These are phyloP conservation scores for Lotmaria passim DNA, from an alignment of 208 protist species.

Conservation along the genomic window DNA sequence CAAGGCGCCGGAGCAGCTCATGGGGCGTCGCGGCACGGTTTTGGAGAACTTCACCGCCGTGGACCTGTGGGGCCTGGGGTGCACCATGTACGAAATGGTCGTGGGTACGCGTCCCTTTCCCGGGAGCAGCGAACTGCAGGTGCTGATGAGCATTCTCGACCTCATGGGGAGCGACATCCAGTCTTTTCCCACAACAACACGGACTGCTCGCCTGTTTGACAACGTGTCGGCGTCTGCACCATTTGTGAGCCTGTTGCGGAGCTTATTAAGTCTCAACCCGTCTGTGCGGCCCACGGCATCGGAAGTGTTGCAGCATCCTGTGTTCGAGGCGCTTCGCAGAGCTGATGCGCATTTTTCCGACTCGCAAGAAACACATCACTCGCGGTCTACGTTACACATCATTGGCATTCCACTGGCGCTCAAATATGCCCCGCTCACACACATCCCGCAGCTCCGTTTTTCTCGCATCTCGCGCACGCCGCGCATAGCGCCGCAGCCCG, in stretches of 20 bases:
- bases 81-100: slow-evolving; percentile 73
- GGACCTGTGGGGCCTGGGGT: slow-evolving; percentile 84
- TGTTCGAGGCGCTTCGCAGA: slow-evolving; percentile 44
- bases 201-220: slow-evolving; percentile 47
- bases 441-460: slow-evolving; percentile 29
- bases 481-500: background rate
- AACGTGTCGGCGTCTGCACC: slow-evolving; percentile 34
- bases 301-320: slow-evolving; percentile 60
- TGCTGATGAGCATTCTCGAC: slow-evolving; percentile 66
- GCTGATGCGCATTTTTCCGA: background rate
- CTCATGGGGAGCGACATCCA: slow-evolving; percentile 61
- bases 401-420: slow-evolving; percentile 31
- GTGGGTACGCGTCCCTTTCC: slow-evolving; percentile 59
- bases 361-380: background rate
- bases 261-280: slow-evolving; percentile 70
- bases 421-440: slow-evolving; percentile 22
- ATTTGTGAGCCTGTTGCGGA: slow-evolving; percentile 54
- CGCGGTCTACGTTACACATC: background rate
- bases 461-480: slow-evolving; percentile 13
- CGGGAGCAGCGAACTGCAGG: slow-evolving; percentile 65
- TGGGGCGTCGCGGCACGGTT: slow-evolving; percentile 39
- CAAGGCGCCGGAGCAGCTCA: slow-evolving; percentile 79
- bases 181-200: slow-evolving; percentile 42
- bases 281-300: slow-evolving; percentile 45
- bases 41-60: slow-evolving; percentile 49